These are phyloP conservation scores for Cadophora malorum DNA, from an alignment of 2,329 filamentous ascomycete genomes.

Conservation along the genomic window DNA sequence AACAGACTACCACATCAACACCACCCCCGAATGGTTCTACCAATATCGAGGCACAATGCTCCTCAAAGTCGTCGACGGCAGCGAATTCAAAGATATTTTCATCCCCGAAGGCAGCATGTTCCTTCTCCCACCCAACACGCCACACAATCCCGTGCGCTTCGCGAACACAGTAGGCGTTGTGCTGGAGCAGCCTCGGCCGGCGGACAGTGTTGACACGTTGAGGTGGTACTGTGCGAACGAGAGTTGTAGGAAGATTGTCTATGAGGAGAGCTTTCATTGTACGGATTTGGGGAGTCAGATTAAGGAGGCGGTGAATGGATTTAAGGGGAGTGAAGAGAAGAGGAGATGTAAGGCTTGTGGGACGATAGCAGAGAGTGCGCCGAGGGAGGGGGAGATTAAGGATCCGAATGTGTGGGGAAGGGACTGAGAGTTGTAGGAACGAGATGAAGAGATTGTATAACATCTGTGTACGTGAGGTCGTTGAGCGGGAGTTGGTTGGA, in stretches of 20 bases:
- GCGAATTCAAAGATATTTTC: slow-evolving; percentile 77
- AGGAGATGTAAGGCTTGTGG: slow-evolving; percentile 83
- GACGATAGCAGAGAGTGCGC: slow-evolving; percentile 73
- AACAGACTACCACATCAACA: slow-evolving; percentile 98
- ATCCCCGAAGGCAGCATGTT: slow-evolving; percentile 96
- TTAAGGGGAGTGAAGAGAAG: slow-evolving; percentile 71
- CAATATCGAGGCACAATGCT: slow-evolving; percentile 94
- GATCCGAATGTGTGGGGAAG: slow-evolving; percentile 60
- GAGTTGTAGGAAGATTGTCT: slow-evolving; percentile 72
- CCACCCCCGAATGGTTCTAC: slow-evolving; percentile 97
- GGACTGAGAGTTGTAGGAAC: not conserved
- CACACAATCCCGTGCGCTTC: slow-evolving; percentile 94
- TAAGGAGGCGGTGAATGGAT: slow-evolving; percentile 85
- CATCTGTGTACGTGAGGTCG: not conserved
- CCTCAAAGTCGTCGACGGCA: slow-evolving; percentile 83
- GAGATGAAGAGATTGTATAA: not conserved
- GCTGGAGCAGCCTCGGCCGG: slow-evolving; percentile 81
- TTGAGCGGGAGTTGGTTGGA: not conserved
- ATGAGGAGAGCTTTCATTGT: slow-evolving; percentile 87
- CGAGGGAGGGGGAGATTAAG: slow-evolving; percentile 62
- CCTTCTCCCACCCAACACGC: slow-evolving; percentile 89
- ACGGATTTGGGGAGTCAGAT: slow-evolving; percentile 93
- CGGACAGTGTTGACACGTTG: slow-evolving; percentile 75
- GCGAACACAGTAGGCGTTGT: slow-evolving; percentile 93
- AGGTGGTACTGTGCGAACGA: slow-evolving; percentile 81